Evolutionary conservation across 176 grass and related monocot genomes (phyloP).

Genomic region (Juncus effusus): DNA sequence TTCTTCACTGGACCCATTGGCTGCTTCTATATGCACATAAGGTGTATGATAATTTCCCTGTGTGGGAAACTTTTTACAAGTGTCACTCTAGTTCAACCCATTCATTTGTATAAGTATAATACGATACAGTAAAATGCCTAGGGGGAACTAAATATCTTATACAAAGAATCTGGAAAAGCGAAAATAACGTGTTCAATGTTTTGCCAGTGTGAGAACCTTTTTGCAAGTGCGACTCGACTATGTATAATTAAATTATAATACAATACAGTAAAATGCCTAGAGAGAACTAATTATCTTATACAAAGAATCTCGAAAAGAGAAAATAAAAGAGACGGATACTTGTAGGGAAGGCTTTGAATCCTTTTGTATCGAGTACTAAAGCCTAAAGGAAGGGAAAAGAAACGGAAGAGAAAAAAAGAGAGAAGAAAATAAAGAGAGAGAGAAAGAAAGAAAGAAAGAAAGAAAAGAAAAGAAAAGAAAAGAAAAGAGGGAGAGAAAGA

Average conservation of each 20-base stretch:
- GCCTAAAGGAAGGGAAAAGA: constrained; percentile 32
- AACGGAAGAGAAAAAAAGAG: constrained; percentile 28
- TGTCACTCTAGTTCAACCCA: background rate
- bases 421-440: constrained; percentile 41
- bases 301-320: constrained; percentile 69
- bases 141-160: constrained; percentile 29
- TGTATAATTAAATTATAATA: background rate
- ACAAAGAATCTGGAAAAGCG: constrained; percentile 68
- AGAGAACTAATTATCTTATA: constrained; percentile 31
- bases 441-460: constrained; percentile 39
- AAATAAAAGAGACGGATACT: constrained; percentile 47
- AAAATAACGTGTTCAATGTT: background rate
- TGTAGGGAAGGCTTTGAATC: constrained; percentile 90
- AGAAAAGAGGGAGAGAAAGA: constrained; percentile 32
- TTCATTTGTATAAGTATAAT: background rate
- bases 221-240: background rate
- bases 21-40: constrained; percentile 11
- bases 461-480: constrained; percentile 41
- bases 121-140: constrained; percentile 46
- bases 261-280: constrained; percentile 48
- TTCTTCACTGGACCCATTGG: background rate
- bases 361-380: constrained; percentile 46
- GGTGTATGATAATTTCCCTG: constrained; percentile 6
- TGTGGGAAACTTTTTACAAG: constrained; percentile 2
- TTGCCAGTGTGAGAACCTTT: constrained; percentile 11